Base-by-base conservation (phyloP, 2,329 filamentous ascomycete species). In the Arthrobotrys iridis region DNA sequence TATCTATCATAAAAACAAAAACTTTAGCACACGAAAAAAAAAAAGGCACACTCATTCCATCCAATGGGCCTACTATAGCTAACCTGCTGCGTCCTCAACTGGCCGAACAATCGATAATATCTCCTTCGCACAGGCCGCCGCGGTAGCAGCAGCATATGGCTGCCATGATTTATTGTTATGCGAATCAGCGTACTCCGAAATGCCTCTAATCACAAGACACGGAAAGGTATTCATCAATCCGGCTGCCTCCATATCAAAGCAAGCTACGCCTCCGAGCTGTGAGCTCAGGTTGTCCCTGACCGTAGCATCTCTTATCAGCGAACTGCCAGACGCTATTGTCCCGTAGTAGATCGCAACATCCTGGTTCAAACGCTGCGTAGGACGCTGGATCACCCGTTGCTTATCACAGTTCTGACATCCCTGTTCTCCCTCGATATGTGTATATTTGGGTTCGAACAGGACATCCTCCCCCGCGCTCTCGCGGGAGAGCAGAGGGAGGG, bases 91-190 rank as follows among this genome's bases (percentile, higher is more conserved):
- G n/a, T 43, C 35, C 15, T 15, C 35, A 40, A n/a, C 2, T 15
- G 35, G n/a, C 4, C 35, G 35, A n/a, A 43, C 18, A 15, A 40
- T n/a, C 11, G 62, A 43, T 15, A 79, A 63, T 18, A 79, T 33
- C n/a, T 77, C 74, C 52, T 78, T 79, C 5, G 62, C 50, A 4
- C 18, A 80, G 8, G 80, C 81, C 2, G 80, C 82, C 4, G 79
- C 82, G 3, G 74, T 79, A 2, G 71, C 79, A 2, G 79, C 81
- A 0, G 83, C 82, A 15, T 70, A 62, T 4, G 22, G 20, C 5
- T 70, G 15, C 64, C 55, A 70, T 11, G 3, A 1, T 6, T 83
- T 80, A 22, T 80, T 80, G 76, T 83, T 83, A 59, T 83, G 82
- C 0, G 79, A 81, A 65, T 84, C 83, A 0, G 35, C 15, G 13